Percentiles rank a stretch among this genome's conserved stretches.
Evolutionary conservation across 345 rosid genomes (phyloP).

Genomic region (Gossypium mustelinum): DNA sequence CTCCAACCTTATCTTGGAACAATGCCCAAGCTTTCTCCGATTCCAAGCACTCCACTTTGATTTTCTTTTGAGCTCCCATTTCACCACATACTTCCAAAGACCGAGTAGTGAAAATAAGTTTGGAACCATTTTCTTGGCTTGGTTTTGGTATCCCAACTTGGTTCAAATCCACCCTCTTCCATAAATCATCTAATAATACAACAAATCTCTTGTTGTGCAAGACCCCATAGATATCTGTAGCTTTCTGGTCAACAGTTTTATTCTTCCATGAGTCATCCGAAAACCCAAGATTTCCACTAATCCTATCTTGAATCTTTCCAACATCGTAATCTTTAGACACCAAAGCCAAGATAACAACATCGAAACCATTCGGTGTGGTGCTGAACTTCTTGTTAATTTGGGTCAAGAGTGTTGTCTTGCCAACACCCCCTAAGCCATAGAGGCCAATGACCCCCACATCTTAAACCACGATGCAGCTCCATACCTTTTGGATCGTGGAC

Average conservation of each 20-base stretch:
- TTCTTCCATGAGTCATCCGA: not conserved
- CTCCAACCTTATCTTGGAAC: too few species aligned
- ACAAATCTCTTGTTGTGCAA: not conserved
- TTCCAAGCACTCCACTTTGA: not conserved
- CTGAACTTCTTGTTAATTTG: not conserved
- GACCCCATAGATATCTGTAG: not conserved
- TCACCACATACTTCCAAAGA: slow-evolving; percentile 14
- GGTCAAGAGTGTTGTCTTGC: not conserved
- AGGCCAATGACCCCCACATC: not conserved
- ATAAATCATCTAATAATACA: not conserved
- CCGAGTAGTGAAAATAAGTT: slow-evolving; percentile 30
- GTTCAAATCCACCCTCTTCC: not conserved
- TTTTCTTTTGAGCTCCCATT: slow-evolving; percentile 22
- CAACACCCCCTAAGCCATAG: not conserved
- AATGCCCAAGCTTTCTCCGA: too few species aligned
- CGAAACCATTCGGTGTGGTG: not conserved
- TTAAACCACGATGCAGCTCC: not conserved
- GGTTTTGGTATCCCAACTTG: not conserved
- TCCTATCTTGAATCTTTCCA: not conserved
- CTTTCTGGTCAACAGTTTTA: not conserved
- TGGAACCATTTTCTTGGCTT: slow-evolving; percentile 13
- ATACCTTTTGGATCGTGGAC: not conserved
- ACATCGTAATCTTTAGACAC: not conserved
- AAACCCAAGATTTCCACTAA: not conserved
- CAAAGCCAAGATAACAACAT: not conserved